A percentile compares a stretch with the other conserved stretches of the same genome.
phyloP scores from a whole-genome alignment of 1,284 basidiomycete genomes.

The Leccinum subrobustum region DNA sequence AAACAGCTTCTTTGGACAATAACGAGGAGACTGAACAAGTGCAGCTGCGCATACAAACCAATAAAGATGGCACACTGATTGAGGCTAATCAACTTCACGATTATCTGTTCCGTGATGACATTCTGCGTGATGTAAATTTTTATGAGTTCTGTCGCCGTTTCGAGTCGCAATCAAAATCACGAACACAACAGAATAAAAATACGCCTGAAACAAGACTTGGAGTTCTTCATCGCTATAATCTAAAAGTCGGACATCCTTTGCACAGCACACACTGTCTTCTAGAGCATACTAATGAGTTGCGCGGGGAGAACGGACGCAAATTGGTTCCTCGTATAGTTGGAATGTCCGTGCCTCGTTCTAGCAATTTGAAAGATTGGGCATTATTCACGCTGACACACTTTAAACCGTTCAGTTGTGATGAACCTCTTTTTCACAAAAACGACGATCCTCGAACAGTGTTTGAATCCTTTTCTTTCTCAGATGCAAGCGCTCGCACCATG shows the following conservation, averaged over 20 bases:
- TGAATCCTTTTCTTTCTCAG: not conserved
- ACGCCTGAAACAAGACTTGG: not conserved
- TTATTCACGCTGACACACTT: constrained; percentile 29
- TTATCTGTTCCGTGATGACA: not conserved
- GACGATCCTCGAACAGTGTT: not conserved
- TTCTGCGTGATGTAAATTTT: not conserved
- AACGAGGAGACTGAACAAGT: not conserved
- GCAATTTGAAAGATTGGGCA: constrained; percentile 8
- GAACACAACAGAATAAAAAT: not conserved
- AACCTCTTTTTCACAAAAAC: not conserved
- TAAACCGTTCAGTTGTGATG: constrained; percentile 21
- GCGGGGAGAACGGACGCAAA: not conserved
- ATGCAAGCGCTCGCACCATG: not conserved
- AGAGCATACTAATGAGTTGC: not conserved
- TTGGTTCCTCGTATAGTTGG: not conserved
- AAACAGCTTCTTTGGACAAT: not conserved
- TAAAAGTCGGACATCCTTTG: not conserved
- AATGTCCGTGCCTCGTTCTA: not conserved
- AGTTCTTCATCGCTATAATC: not conserved
- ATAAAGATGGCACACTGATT: not conserved
- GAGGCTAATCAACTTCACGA: not conserved
- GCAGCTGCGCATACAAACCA: not conserved
- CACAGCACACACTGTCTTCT: not conserved
- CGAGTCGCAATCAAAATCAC: not conserved
- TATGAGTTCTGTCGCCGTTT: not conserved